phyloP scores from a whole-genome alignment of 257 asterid species.

The Nicotiana knightiana region DNA sequence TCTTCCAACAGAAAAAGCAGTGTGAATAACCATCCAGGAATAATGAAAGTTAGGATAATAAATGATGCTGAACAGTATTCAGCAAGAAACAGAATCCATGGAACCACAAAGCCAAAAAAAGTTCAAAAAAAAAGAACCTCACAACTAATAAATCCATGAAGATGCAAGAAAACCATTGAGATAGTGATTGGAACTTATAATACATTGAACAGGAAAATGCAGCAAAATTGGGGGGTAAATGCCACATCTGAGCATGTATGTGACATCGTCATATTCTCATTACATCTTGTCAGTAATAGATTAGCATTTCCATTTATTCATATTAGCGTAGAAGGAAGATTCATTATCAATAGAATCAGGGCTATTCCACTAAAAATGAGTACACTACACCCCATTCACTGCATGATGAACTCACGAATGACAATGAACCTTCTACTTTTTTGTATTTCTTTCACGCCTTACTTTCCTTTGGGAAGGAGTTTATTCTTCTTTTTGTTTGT shows the following conservation, averaged over 20 bases:
- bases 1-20: slow-evolving; percentile 33
- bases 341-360: no score
- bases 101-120: background rate
- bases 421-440: no score
- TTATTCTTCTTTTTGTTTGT: no score
- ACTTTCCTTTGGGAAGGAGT: no score
- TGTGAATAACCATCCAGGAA: background rate
- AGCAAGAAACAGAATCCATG: slow-evolving; percentile 2
- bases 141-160: background rate
- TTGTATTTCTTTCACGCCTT: no score
- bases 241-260: background rate
- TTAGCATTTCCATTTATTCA: background rate
- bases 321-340: background rate
- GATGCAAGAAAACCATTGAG: background rate
- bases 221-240: background rate
- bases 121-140: background rate
- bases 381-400: no score
- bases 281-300: background rate
- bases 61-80: slow-evolving; percentile 7
- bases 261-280: background rate
- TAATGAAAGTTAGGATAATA: background rate
- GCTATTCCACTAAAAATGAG: no score
- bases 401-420: no score
- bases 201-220: background rate
- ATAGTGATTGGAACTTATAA: background rate